A percentile compares a stretch with the other conserved stretches of the same genome.
Conservation (phyloP, 192 early-diverging fungal species). For the Glomus cerebriforme region DNA sequence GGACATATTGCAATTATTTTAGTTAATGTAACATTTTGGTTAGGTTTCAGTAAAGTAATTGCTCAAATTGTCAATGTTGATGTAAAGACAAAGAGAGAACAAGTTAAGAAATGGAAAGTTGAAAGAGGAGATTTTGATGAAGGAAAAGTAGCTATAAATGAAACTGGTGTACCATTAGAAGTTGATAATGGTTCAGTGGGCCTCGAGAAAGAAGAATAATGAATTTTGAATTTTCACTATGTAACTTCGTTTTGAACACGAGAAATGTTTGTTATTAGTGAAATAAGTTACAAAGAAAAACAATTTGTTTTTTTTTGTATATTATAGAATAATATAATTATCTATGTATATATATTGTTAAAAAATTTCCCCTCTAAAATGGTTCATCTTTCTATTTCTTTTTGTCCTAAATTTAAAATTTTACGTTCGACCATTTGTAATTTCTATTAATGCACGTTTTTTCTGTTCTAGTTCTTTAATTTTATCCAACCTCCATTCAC, state of each 20-base stretch:
- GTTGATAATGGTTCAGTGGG: not conserved
- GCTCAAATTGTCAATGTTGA: not conserved
- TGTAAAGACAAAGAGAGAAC: not conserved
- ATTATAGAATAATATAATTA: no score
- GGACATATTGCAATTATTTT: slow-evolving; percentile 60
- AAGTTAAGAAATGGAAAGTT: not conserved
- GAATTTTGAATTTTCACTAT: not conserved
- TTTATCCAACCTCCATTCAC: slow-evolving; percentile 28
- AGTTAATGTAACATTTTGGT: not conserved
- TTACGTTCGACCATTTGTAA: not conserved
- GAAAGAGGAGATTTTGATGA: not conserved
- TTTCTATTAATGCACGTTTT: not conserved
- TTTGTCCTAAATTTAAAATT: not conserved
- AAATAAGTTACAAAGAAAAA: no score
- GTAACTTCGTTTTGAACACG: no score
- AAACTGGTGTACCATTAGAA: not conserved
- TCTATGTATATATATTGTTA: no score
- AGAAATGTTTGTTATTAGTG: no score
- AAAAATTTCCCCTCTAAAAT: no score
- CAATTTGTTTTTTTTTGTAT: no score
- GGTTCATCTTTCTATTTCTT: no score
- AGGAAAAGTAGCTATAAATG: not conserved
- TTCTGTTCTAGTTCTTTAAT: slow-evolving; percentile 2
- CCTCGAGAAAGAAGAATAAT: not conserved
- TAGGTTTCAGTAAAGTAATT: slow-evolving; percentile 2